Base-by-base conservation (phyloP, 352 stramenopile genomes). In the Globisporangium canariense region DNA sequence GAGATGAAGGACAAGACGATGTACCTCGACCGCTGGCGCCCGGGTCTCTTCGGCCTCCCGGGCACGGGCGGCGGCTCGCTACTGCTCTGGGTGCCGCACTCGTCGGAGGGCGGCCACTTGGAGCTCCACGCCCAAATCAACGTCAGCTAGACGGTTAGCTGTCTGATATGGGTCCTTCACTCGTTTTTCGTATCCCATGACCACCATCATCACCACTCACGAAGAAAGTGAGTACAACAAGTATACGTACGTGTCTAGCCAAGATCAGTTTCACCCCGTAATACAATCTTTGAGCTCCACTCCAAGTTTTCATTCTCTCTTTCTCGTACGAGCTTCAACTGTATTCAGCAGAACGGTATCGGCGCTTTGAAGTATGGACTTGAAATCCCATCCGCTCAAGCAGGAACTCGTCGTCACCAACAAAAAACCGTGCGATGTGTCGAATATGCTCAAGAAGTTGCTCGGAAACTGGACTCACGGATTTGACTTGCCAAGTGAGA, bases 11-110 rank as follows among this genome's bases (percentile, higher is more conserved):
- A 74, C 59, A 88, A 83, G 74, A 91, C 83, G 4, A 34, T 90
- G 52, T 91, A 89, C 73, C 30, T 90, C 54, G 80, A 89, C 72
- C 80, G 81, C 8, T 90, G 79, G 78, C 81, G 83, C 14, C 67
- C 78, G 4, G 77, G 76, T 20, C 74, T 88, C 47, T 66, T 88
- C 10, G 77, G 80, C 41, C 57, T 92, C 14, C 78, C 82, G 3
- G 76, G 78, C 38, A 86, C 75, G 9, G 75, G 75, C 14, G 83
- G 83, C 50, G 83, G 83, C 11, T 91, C 83, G 25, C 57, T 91
- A 18, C 57, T 88, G 18, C 38, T 87, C 18, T 90, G 81, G 81
- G 66, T 92, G 11, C 78, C 83, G 13, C 65, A 78, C 25, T 60
- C 70, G 22, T 69, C 63, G 9, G 10, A 76, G 38, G 76, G 76